Evolutionary conservation across 352 stramenopile genomes (phyloP), one percentile per base, ranked within the genome.

Genomic region (Pythium diclinum): DNA sequence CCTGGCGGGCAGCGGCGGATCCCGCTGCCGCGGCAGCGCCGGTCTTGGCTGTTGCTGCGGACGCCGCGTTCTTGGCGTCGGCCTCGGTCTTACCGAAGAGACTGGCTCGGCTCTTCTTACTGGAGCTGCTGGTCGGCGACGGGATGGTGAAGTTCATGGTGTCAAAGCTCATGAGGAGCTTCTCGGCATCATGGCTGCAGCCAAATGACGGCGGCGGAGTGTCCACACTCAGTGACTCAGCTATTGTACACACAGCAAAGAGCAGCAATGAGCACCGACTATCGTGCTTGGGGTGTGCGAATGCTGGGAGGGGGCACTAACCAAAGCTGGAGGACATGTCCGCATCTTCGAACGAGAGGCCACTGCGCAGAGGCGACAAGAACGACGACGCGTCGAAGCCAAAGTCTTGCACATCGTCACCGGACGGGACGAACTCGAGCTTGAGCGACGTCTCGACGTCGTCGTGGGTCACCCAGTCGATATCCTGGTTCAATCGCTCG

Each of bases 161-260:
- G 59, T 94, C 85, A 66, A 94, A 94, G 69, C 85, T 92, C 85
- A 94, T 94, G 60, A 94, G 71, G 59, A 94, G 79, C 77, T 86
- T 89, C 59, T 94, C 85, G 1, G 80, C 83, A 61, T 90, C 71
- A 67, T 59, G 60, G 42, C 51, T 75, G 56, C 38, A 54, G 56
- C 56, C 56, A 62, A 62, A 62, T 40, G 56, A 62, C 59, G 57
- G 75, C 51, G 51, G 61, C n/a, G 67, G 51, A 67, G 71, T 65
- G 54, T 85, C 70, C 59, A 83, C 51, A 48, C 42, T 73, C 59
- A 81, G 71, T 36, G 76, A 78, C 69, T 90, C 81, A 75, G 79
- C 73, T 83, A 72, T 76, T 57, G 56, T 38, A 68, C 48, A 75
- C 51, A 61, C 51, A 67, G 60, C 32, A 60, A 67, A 55, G 51